Conservation (phyloP, 2,329 filamentous ascomycete genomes). For the Arthrobotrys entomopaga region DNA sequence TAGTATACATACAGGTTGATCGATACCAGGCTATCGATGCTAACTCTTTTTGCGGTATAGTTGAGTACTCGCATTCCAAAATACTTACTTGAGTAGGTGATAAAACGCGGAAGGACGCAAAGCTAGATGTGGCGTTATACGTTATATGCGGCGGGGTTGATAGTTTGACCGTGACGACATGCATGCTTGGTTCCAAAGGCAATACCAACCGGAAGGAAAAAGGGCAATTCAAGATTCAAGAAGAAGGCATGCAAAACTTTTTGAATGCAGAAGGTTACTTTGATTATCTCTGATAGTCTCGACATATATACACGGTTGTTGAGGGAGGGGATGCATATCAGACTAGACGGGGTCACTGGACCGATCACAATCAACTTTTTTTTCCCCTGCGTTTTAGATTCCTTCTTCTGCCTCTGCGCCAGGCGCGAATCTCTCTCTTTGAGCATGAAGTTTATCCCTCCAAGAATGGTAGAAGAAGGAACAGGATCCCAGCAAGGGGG, state of each 20-base stretch:
- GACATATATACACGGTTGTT: too few relatives aligned
- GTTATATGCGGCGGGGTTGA: not conserved
- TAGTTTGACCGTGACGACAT: not conserved
- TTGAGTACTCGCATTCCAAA: not conserved
- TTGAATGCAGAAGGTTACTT: too few relatives aligned
- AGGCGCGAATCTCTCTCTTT: not conserved
- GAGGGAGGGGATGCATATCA: too few relatives aligned
- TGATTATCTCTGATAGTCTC: too few relatives aligned
- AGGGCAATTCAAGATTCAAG: too few relatives aligned
- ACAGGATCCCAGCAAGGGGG: too few relatives aligned
- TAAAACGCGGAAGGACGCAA: slow-evolving; percentile 15
- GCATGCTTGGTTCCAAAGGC: not conserved
- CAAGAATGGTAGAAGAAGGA: too few relatives aligned
- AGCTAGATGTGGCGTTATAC: slow-evolving; percentile 12
- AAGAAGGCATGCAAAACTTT: too few relatives aligned
- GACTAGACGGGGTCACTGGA: not conserved
- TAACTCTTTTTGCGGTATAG: not conserved
- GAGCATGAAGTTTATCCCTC: not conserved
- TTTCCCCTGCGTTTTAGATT: slow-evolving; percentile 9
- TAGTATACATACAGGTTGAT: not conserved
- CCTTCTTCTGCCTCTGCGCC: not conserved
- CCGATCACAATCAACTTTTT: not conserved
- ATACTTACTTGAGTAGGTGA: too few relatives aligned
- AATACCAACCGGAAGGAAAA: not conserved
- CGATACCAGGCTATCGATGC: not conserved